Evolutionary conservation across 2,329 filamentous ascomycete species (phyloP).

Genomic region (Zarea fungicola): DNA sequence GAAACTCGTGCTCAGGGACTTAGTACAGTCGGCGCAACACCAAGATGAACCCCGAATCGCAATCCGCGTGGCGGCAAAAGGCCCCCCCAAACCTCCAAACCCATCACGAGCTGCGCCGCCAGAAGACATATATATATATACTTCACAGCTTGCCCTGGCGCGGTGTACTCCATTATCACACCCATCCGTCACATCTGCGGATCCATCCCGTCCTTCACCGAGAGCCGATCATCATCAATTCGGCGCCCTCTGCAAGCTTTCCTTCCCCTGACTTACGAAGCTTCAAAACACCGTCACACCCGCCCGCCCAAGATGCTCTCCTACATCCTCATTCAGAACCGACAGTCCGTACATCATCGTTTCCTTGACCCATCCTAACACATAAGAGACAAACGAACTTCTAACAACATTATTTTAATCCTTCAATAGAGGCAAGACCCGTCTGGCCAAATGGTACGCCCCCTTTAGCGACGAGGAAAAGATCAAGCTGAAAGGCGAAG

Average conservation of each 20-base stretch:
- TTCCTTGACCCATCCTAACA: not conserved
- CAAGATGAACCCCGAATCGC: not conserved
- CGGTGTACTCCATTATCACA: not conserved
- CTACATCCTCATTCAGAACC: slow-evolving; percentile 83
- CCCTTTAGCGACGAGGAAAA: slow-evolving; percentile 99
- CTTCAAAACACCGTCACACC: not conserved
- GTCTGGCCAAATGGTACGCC: slow-evolving; percentile 97
- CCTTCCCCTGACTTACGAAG: not conserved
- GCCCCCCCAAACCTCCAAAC: slow-evolving; percentile 2
- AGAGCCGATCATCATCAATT: not conserved
- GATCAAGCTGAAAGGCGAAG: slow-evolving; percentile 97
- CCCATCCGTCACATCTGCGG: no score
- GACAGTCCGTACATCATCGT: slow-evolving; percentile 61
- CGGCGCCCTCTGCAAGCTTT: not conserved
- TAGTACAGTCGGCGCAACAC: not conserved
- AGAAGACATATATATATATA: no score
- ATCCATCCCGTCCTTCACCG: not conserved
- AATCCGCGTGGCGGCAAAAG: not conserved
- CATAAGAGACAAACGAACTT: no score
- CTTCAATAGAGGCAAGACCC: slow-evolving; percentile 79
- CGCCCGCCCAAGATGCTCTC: slow-evolving; percentile 54
- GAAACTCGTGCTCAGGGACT: no score
- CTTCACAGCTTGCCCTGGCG: no score
- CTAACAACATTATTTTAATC: no score
- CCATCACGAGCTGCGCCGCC: not conserved